Evolutionary conservation across 208 protist genomes (phyloP), one percentile per base, ranked within the genome.

Genomic region (Crithidia bombi): DNA sequence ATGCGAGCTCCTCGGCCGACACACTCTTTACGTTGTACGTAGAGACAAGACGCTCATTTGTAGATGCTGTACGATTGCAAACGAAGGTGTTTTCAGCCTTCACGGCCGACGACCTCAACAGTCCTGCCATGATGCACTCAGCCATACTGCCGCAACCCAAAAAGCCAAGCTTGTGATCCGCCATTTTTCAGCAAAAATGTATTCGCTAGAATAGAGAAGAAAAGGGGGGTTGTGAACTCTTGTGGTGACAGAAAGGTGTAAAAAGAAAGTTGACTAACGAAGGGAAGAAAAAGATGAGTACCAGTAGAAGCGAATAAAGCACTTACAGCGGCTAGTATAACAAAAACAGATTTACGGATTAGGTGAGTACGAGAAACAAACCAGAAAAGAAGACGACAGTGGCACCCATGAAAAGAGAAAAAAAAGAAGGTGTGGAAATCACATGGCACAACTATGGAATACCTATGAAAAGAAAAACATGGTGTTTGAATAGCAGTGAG

Each of bases 91-190:
- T 74, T 56, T 95, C 72, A 66, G 70, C 46, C 2, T 67, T 15
- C 32, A 81, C 41, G 19, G 64, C 44, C 10, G 68, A 61, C 9
- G 58, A 77, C 14, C 76, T 62, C 25, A 97, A 35, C 3, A 97
- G 36, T 0, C 91, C 92, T 5, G 52, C 51, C 35, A 98, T 83
- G 38, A 98, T 97, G 70, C 95, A 91, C 39, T 85, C 78, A 5
- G 78, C 92, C 96, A 99, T 98, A 67, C 81, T 91, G n/a, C 97
- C 97, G 44, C 87, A 97, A 28, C 97, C 97, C 46, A 99, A 65
- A 82, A 98, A 98, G 30, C 92, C 92, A 63, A 98, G 69, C 26
- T 52, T 81, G 15, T n/a, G 21, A 6, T 65, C 28, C 19, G 52
- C 15, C 65, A 63, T 66, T 41, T 39, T 63, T 47, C 4, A n/a